Conservation (phyloP, 208 protist species). For the Leishmania gerbilli region DNA sequence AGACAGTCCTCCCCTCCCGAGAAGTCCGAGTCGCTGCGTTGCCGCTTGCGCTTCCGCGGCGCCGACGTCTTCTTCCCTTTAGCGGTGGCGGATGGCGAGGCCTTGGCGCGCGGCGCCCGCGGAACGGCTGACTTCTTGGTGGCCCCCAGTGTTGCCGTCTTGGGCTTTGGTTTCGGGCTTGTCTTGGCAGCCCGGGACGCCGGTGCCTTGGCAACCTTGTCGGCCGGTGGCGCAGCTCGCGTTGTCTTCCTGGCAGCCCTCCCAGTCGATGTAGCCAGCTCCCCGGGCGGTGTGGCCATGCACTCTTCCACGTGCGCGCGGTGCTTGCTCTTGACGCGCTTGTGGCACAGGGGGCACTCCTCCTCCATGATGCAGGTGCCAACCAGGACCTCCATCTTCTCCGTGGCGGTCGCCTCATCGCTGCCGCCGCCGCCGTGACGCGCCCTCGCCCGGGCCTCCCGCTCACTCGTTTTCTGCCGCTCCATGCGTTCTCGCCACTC, state of each 20-base stretch:
- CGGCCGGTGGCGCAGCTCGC: not conserved
- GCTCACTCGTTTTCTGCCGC: constrained; percentile 34
- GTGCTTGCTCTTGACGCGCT: constrained; percentile 52
- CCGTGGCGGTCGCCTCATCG: constrained; percentile 20
- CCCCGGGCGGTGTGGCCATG: constrained; percentile 20
- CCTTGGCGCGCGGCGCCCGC: constrained; percentile 13
- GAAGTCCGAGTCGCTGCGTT: constrained; percentile 28
- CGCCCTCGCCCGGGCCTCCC: constrained; percentile 42
- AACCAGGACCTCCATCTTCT: constrained; percentile 45
- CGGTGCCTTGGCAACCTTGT: not conserved
- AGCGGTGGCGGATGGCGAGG: constrained; percentile 6
- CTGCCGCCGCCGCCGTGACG: constrained; percentile 18
- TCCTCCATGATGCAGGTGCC: constrained; percentile 73
- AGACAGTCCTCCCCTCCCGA: constrained; percentile 28
- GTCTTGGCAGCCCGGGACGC: constrained; percentile 1
- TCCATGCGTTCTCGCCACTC: constrained; percentile 69
- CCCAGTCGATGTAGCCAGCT: not conserved
- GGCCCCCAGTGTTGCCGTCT: not conserved
- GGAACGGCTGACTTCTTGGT: constrained; percentile 6
- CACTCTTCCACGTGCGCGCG: constrained; percentile 63
- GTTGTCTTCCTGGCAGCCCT: not conserved
- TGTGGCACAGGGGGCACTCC: constrained; percentile 68
- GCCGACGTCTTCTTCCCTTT: constrained; percentile 29
- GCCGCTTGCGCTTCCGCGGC: constrained; percentile 24
- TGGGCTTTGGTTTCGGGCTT: not conserved